These are phyloP conservation scores for Dryas drummondii DNA, from an alignment of 306 rosid species.

Conservation along the genomic window DNA sequence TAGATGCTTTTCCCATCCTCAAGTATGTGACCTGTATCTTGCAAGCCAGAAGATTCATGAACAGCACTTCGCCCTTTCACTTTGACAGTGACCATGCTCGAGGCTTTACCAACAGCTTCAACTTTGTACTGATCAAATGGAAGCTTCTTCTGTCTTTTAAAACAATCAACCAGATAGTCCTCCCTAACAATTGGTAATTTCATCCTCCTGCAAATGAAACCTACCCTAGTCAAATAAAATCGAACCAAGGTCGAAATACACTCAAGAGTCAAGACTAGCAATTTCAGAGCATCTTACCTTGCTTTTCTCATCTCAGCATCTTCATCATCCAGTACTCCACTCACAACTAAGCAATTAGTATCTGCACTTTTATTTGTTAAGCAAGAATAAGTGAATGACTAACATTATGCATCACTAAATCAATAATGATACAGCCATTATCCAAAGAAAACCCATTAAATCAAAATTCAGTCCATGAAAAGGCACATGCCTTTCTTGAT, in stretches of 20 bases:
- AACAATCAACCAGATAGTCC: slow-evolving; percentile 84
- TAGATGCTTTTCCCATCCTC: slow-evolving; percentile 86
- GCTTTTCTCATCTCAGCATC: slow-evolving; percentile 81
- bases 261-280: slow-evolving; percentile 19
- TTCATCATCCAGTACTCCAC: slow-evolving; percentile 52
- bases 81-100: slow-evolving; percentile 87
- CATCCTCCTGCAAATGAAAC: slow-evolving; percentile 69
- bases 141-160: slow-evolving; percentile 74
- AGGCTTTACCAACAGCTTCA: slow-evolving; percentile 64
- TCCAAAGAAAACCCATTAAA: neutral
- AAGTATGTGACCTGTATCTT: slow-evolving; percentile 89
- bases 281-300: slow-evolving; percentile 46
- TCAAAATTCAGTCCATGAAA: slow-evolving; percentile 20
- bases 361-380: slow-evolving; percentile 54
- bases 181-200: slow-evolving; percentile 81
- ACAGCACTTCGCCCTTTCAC: slow-evolving; percentile 94
- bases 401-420: neutral
- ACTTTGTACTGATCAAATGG: slow-evolving; percentile 71
- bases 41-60: slow-evolving; percentile 84
- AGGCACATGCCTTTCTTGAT: slow-evolving; percentile 67
- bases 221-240: slow-evolving; percentile 20
- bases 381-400: slow-evolving; percentile 9
- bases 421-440: slow-evolving; percentile 6
- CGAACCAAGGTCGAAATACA: slow-evolving; percentile 18
- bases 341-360: slow-evolving; percentile 82